Base-by-base conservation (phyloP, 2,329 filamentous ascomycete species). In the Ustulina deusta region DNA sequence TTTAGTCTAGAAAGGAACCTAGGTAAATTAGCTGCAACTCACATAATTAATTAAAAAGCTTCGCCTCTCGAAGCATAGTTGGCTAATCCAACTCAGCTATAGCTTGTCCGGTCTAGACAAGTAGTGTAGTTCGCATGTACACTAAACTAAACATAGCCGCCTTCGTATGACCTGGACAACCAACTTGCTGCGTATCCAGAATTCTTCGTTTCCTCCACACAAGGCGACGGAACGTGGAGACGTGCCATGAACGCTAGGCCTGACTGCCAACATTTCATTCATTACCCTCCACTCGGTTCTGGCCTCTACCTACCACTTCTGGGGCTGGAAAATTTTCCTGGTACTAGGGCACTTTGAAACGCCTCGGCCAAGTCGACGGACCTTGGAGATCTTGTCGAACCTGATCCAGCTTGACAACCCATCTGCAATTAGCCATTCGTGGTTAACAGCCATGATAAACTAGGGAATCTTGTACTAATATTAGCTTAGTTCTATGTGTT, bases 341-440 rank as follows among this genome's bases (percentile, higher is more conserved):
- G n/a, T 5, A 6, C 10, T n/a, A 10, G 20, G 38, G 34, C 17
- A 7, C 20, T 10, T 32, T 22, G 6, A 25, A 17, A 29, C 6
- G 22, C 36, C 15, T 29, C 15, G 9, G 63, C 63, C 57, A 65
- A 65, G 63, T 44, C 34, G 25, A 49, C 40, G 40, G 38, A 29
- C 11, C 57, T 38, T 10, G 13, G 11, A 22, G 11, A 44, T 22
- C 44, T 44, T 44, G 36, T 40, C 60, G 11, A 56, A 36, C 60
- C 48, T 27, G 40, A n/a, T 38, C 20, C 38, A 44, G 36, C 36
- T 29, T 32, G 27, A 32, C 49, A 29, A 34, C 55, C 40, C 40
- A 48, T 55, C 42, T 62, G 27, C 55, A 44, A 25, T 10, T 51
- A 20, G 25, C 32, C 32, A n/a, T 42, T 52, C 17, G 20, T 22